Conservation (phyloP, 495 filamentous ascomycete species). For the Friedmanniomyces simplex region DNA sequence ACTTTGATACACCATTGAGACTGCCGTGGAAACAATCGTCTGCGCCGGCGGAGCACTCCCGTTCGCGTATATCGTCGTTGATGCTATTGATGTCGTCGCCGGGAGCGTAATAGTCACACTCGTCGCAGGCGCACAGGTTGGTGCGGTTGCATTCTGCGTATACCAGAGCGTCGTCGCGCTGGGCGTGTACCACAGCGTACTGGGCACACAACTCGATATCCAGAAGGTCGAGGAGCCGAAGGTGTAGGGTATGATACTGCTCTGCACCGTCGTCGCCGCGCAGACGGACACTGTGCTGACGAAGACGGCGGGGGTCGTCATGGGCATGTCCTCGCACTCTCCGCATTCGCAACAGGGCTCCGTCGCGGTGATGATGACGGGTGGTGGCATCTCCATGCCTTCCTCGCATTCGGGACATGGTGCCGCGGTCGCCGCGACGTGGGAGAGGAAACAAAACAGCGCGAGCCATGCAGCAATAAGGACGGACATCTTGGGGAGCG, state of each 20-base stretch:
- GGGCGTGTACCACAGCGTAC: slow-evolving; percentile 4
- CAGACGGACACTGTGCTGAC: slow-evolving; percentile 4
- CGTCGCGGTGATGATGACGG: neutral
- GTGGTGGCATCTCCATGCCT: neutral
- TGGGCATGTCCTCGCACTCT: slow-evolving; percentile 1
- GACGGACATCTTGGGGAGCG: neutral
- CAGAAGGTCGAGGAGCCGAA: slow-evolving; percentile 6
- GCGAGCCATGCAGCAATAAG: neutral
- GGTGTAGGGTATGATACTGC: slow-evolving; percentile 5
- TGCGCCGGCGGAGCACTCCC: neutral
- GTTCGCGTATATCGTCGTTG: neutral
- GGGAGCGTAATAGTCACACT: neutral
- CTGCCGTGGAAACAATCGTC: neutral
- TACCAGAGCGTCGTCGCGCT: neutral
- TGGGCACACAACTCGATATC: neutral
- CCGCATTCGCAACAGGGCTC: slow-evolving; percentile 10
- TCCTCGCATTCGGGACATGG: slow-evolving; percentile 1
- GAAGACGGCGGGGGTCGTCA: neutral
- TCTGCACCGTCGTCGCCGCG: neutral
- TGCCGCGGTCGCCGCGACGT: neutral
- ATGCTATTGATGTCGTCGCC: too few relatives aligned
- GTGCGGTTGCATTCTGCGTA: neutral
- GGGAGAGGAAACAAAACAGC: neutral
- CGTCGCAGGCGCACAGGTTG: neutral
- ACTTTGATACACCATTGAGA: neutral